phyloP scores from a whole-genome alignment of 805 yeast species.

The Myxozyma vanderwaltii region DNA sequence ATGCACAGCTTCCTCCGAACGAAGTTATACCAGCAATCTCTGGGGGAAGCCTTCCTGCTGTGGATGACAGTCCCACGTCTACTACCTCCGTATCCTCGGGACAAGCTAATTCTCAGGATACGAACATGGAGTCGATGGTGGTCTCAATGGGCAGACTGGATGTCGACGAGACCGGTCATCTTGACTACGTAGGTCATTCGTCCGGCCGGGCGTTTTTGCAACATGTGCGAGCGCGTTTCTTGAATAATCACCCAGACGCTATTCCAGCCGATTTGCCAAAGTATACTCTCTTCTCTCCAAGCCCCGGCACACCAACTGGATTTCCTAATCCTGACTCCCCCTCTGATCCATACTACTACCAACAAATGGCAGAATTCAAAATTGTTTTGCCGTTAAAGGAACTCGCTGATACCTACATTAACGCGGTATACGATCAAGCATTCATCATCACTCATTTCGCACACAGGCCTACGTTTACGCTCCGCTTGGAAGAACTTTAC shows the following conservation, averaged over 20 bases:
- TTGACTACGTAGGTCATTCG: constrained; percentile 36
- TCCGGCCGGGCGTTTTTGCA: constrained; percentile 36
- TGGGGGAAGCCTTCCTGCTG: background rate
- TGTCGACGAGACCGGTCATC: constrained; percentile 37
- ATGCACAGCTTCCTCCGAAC: constrained; percentile 2
- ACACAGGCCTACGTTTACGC: constrained; percentile 78
- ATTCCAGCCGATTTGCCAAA: constrained; percentile 29
- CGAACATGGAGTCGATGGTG: constrained; percentile 37
- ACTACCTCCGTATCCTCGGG: background rate
- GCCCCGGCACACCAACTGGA: constrained; percentile 11
- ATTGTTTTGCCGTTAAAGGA: constrained; percentile 75
- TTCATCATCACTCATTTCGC: constrained; percentile 83
- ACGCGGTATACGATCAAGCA: constrained; percentile 80
- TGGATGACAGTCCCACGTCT: background rate
- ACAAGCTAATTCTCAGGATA: constrained; percentile 21
- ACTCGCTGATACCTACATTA: constrained; percentile 67
- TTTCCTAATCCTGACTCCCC: constrained; percentile 19
- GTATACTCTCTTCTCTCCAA: background rate
- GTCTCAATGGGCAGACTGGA: constrained; percentile 36
- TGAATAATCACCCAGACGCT: constrained; percentile 31
- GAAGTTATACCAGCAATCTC: background rate
- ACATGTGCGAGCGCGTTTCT: constrained; percentile 33
- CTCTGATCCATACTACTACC: constrained; percentile 11
- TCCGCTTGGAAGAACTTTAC: constrained; percentile 73
- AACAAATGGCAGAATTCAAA: constrained; percentile 51